Evolutionary conservation across 1,139 yeast species (phyloP).

Genomic region (Saccharomyces hybrid): DNA sequence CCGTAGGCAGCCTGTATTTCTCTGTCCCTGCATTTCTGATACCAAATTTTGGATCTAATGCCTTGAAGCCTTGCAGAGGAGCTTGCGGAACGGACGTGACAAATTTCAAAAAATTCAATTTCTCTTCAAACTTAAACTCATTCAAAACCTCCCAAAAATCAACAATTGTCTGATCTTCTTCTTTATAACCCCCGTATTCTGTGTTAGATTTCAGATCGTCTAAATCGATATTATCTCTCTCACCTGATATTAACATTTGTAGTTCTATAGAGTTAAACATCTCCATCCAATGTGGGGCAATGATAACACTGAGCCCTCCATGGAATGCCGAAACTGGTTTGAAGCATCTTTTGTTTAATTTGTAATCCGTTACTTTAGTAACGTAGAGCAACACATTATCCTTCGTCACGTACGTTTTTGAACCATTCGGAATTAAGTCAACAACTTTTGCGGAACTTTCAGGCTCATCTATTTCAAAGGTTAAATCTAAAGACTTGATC

Average conservation of each 20-base stretch:
- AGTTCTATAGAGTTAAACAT: conserved; percentile 81
- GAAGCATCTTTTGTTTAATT: conserved; percentile 56
- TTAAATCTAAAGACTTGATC: conserved; percentile 51
- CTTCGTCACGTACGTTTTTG: conserved; percentile 46
- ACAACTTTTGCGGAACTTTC: conserved; percentile 31
- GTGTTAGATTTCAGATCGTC: conserved; percentile 59
- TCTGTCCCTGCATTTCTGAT: conserved; percentile 60
- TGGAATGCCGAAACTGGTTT: conserved; percentile 59
- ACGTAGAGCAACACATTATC: conserved; percentile 65
- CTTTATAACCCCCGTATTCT: conserved; percentile 59
- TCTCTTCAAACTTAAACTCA: conserved; percentile 58
- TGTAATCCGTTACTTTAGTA: conserved; percentile 71
- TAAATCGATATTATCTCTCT: conserved; percentile 59
- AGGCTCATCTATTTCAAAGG: conserved; percentile 45
- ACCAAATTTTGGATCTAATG: conserved; percentile 72
- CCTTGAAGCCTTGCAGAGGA: conserved; percentile 78
- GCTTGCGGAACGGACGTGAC: conserved; percentile 90
- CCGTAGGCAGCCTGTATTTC: conserved; percentile 66
- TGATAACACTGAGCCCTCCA: conserved; percentile 61
- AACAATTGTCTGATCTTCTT: conserved; percentile 48
- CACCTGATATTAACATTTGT: conserved; percentile 83
- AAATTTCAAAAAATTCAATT: conserved; percentile 63
- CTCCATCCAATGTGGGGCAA: conserved; percentile 67
- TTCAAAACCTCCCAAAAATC: conserved; percentile 71
- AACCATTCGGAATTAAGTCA: conserved; percentile 59